These are phyloP conservation scores for Colletotrichum abscissum DNA, from an alignment of 2,329 filamentous ascomycete species.

Conservation along the genomic window DNA sequence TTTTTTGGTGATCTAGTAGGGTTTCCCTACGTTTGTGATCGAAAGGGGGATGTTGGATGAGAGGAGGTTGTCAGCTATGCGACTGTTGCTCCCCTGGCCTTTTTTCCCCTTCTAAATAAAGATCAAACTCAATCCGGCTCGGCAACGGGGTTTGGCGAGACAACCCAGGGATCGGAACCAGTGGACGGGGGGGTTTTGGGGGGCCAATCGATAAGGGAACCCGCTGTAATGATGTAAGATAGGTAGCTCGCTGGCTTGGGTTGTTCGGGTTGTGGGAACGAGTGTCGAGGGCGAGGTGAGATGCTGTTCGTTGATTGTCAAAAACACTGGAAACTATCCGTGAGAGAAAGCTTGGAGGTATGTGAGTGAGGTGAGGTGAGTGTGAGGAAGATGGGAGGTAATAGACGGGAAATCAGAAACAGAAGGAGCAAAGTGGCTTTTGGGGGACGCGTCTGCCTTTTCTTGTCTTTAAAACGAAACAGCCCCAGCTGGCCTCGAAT, in stretches of 20 bases:
- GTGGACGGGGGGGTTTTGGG: background rate
- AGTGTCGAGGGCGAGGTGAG: background rate
- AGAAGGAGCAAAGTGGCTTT: constrained; percentile 12
- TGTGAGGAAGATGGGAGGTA: background rate
- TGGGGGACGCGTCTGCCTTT: constrained; percentile 33
- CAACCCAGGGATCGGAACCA: constrained; percentile 22
- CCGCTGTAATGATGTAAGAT: background rate
- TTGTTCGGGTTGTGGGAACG: constrained; percentile 1
- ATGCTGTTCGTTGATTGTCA: background rate
- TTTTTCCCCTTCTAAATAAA: constrained; percentile 30
- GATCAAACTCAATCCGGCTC: constrained; percentile 34
- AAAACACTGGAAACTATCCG: background rate
- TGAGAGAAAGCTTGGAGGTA: background rate
- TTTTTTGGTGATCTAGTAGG: background rate
- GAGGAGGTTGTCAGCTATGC: constrained; percentile 24
- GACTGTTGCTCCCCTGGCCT: constrained; percentile 27
- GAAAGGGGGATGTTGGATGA: constrained; percentile 18
- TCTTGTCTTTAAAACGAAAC: constrained; percentile 34
- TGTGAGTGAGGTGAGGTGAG: background rate
- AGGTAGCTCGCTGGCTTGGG: background rate
- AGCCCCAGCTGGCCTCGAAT: constrained; percentile 29
- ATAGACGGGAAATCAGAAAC: constrained; percentile 10
- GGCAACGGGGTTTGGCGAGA: constrained; percentile 34
- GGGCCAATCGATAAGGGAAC: constrained; percentile 21
- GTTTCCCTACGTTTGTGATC: constrained; percentile 14